Conservation (phyloP, 2,329 filamentous ascomycete genomes). For the Colletotrichum sp. region DNA sequence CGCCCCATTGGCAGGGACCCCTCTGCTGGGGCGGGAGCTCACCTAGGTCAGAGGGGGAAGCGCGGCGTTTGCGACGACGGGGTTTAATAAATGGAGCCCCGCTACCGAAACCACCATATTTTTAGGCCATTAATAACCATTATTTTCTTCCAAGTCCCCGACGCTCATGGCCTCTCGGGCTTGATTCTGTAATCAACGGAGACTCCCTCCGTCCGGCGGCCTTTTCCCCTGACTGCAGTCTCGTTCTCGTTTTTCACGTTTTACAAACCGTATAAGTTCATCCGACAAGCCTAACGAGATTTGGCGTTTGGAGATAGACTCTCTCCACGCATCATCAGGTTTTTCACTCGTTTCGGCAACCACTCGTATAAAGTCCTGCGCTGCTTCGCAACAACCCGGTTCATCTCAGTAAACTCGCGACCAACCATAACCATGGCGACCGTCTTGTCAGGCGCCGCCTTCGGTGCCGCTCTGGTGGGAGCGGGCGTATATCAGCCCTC, state of each 20-base stretch:
- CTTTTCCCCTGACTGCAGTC: background rate
- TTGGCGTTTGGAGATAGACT: background rate
- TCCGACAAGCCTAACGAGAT: background rate
- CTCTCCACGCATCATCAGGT: background rate
- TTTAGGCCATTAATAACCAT: background rate
- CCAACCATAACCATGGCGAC: slow-evolving; percentile 27
- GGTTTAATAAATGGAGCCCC: slow-evolving; percentile 9
- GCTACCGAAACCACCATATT: slow-evolving; percentile 10
- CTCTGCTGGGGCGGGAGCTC: background rate
- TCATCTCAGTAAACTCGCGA: background rate
- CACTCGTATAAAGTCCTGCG: background rate
- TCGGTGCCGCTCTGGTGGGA: slow-evolving; percentile 65
- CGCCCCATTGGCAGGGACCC: background rate
- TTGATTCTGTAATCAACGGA: background rate
- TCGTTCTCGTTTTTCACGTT: background rate
- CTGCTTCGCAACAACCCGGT: background rate
- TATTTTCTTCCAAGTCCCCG: background rate
- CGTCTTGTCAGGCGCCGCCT: slow-evolving; percentile 58
- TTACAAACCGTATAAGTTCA: background rate
- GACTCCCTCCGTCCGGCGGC: background rate
- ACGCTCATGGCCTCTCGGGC: background rate
- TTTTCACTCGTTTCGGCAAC: background rate
- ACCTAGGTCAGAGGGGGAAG: background rate
- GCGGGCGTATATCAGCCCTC: slow-evolving; percentile 66
- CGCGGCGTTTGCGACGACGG: background rate